These are phyloP conservation scores for Leishmania tarentolae DNA, from an alignment of 208 protist genomes.

Conservation along the genomic window DNA sequence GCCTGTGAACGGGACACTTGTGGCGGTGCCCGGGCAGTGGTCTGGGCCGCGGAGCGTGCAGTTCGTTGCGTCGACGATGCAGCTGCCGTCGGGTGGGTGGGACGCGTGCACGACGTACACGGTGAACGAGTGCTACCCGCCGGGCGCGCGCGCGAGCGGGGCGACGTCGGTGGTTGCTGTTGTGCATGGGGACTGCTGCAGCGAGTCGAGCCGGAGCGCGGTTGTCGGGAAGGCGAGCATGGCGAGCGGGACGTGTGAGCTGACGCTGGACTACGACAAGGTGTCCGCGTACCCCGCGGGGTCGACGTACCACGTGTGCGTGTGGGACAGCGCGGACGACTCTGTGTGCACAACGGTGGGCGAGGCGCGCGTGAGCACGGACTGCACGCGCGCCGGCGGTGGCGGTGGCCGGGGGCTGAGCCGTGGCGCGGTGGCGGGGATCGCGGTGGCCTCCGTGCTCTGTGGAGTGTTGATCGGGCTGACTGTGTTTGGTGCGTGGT, in stretches of 20 bases:
- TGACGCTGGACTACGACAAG: slow-evolving; percentile 27
- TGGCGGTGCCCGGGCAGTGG: slow-evolving; percentile 35
- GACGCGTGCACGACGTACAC: slow-evolving; percentile 34
- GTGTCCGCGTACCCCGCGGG: slow-evolving; percentile 27
- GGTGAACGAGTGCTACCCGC: slow-evolving; percentile 39
- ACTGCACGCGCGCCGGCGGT: slow-evolving; percentile 21
- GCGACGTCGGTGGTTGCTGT: slow-evolving; percentile 28
- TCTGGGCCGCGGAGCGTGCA: slow-evolving; percentile 1
- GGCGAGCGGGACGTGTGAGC: slow-evolving; percentile 33
- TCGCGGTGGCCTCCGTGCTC: slow-evolving; percentile 38
- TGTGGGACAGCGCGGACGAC: slow-evolving; percentile 42
- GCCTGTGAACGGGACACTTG: slow-evolving; percentile 43
- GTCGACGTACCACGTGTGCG: slow-evolving; percentile 53
- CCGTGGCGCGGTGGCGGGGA: slow-evolving; percentile 33
- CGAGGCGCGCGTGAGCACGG: slow-evolving; percentile 25
- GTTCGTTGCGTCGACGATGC: slow-evolving; percentile 30
- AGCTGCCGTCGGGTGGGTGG: slow-evolving; percentile 35
- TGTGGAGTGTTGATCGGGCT: slow-evolving; percentile 29
- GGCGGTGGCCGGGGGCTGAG: slow-evolving; percentile 30
- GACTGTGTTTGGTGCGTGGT: background rate
- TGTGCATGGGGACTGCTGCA: slow-evolving; percentile 62
- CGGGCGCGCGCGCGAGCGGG: slow-evolving; percentile 15
- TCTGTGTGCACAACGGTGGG: slow-evolving; percentile 56
- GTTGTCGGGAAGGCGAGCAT: slow-evolving; percentile 27
- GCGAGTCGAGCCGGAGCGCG: background rate